Evolutionary conservation across 345 rosid genomes (phyloP).

Genomic region (Syzygium jambos): DNA sequence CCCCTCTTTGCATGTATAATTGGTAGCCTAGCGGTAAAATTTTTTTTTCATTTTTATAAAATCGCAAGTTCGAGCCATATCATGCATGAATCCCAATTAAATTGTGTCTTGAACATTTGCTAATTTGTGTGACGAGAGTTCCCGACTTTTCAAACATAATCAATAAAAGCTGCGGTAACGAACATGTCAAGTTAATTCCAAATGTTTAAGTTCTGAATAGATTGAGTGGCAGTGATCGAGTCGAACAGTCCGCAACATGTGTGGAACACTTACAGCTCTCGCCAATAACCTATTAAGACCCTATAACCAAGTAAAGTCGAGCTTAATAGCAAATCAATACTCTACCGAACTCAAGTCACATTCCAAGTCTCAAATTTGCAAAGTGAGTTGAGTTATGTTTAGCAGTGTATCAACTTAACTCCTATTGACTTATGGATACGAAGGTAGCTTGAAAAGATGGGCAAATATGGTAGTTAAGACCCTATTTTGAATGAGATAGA

Average conservation of each 20-base stretch:
- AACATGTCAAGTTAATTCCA: too few relatives aligned
- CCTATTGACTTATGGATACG: not conserved
- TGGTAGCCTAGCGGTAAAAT: too few relatives aligned
- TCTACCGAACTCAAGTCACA: not conserved
- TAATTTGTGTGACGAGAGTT: not conserved
- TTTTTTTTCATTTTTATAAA: not conserved
- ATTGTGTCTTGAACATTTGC: not conserved
- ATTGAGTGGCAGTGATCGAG: not conserved
- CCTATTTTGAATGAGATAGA: not conserved
- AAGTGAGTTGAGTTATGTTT: not conserved
- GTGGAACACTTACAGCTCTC: not conserved
- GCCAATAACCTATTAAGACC: too few relatives aligned
- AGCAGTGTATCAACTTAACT: not conserved
- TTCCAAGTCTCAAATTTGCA: accelerated
- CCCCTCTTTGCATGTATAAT: not conserved
- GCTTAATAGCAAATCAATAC: not conserved
- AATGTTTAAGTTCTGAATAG: not conserved
- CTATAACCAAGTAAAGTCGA: not conserved
- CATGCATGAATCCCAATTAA: not conserved
- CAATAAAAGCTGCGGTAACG: not conserved
- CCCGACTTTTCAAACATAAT: not conserved
- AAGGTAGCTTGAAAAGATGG: not conserved
- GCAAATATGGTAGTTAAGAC: not conserved
- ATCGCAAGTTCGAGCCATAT: not conserved
- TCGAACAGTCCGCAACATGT: not conserved